Base-by-base conservation (phyloP, 257 asterid genomes). In the Lycium ferocissimum region DNA sequence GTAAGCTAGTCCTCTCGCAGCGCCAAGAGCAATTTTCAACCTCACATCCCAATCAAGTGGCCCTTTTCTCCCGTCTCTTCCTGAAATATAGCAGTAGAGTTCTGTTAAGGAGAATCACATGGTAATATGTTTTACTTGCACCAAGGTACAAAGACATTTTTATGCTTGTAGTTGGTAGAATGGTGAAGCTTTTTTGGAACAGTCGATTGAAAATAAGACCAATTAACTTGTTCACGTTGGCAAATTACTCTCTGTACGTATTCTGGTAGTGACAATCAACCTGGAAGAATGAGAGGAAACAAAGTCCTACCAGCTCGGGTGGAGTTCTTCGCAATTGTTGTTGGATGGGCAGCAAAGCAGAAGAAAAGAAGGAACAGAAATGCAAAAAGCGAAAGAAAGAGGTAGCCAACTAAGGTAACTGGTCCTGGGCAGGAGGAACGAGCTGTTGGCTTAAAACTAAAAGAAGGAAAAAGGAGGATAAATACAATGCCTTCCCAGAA, bases 31-130 rank as follows among this genome's bases (percentile, higher is more conserved):
- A 84, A 97, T 95, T 88, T 95, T 97, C 84, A 97, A 86, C 62
- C 98, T 91, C 9, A 97, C 98, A 88, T 97, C 98, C 99, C 99
- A 97, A 85, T 95, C 97, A 83, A 97, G 98, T 83, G 94, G 93
- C 40, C 88, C 91, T 66, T 83, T 89, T 83, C 88, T 79, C 88
- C 82, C 89, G 91, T 94, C 98, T 75, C 56, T 86, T 83, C 98
- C 99, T 96, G 93, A 86, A 89, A 92, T 54, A 87, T 53, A 78
- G 87, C 86, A 84, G 57, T 67, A 63, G 56, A 51, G 45, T 57
- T 62, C 47, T 49, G 62, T 59, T 12, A 83, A 58, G 59, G 65
- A 65, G 43, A 84, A 57, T 70, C 66, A 83, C 57, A 65, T 2
- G 43, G 22, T 59, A 38, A 43, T 78, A 78, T 35, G 65, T 51